phyloP scores from a whole-genome alignment of 2,329 filamentous ascomycete genomes.

The Colletotrichum siamense region DNA sequence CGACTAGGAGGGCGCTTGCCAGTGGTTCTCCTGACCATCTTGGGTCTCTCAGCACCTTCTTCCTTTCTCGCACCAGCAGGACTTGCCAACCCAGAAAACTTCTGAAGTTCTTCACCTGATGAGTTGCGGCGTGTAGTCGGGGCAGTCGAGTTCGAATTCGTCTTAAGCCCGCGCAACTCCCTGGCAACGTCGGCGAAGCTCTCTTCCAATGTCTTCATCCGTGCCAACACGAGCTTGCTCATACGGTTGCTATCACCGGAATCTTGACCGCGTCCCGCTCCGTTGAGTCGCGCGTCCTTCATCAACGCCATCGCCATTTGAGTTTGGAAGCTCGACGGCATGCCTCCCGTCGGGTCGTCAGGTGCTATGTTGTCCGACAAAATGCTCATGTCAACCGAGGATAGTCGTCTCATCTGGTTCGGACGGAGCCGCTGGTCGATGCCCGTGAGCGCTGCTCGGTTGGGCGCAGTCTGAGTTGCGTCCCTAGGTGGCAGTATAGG shows the following conservation, averaged over 20 bases:
- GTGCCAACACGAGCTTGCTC: constrained; percentile 80
- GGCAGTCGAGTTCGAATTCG: constrained; percentile 46
- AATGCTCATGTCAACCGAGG: constrained; percentile 75
- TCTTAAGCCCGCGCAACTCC: constrained; percentile 73
- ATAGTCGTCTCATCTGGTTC: constrained; percentile 47
- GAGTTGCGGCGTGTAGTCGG: constrained; percentile 58
- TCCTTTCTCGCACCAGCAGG: constrained; percentile 41
- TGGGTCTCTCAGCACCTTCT: constrained; percentile 26
- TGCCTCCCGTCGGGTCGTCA: constrained; percentile 64
- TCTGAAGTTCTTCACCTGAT: constrained; percentile 45
- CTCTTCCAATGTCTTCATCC: constrained; percentile 94
- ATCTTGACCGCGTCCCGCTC: constrained; percentile 38
- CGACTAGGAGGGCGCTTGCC: constrained; percentile 42
- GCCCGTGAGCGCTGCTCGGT: constrained; percentile 58
- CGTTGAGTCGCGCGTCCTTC: constrained; percentile 58
- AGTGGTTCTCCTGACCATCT: constrained; percentile 32
- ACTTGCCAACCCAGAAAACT: constrained; percentile 24
- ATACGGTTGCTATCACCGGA: constrained; percentile 67
- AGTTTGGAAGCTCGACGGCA: constrained; percentile 80
- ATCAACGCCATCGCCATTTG: constrained; percentile 79
- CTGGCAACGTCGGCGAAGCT: constrained; percentile 86
- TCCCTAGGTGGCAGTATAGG: constrained; percentile 60
- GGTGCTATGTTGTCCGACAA: constrained; percentile 74
- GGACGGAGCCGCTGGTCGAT: constrained; percentile 51
- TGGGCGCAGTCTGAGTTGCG: constrained; percentile 61